Base-by-base conservation (phyloP, 148 eudicot genomes). In the Dysphania ambrosioides region DNA sequence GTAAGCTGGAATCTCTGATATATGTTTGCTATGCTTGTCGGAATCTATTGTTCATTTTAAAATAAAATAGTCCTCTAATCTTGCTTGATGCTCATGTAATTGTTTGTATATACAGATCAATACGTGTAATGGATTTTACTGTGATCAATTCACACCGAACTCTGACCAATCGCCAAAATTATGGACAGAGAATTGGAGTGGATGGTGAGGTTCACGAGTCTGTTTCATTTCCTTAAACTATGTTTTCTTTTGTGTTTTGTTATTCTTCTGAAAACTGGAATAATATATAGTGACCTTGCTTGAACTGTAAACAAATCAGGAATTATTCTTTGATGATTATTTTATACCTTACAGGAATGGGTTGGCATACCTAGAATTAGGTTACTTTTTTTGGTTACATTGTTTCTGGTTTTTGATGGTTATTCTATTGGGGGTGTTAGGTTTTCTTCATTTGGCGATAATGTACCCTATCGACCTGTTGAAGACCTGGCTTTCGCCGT, bases 101-200 rank as follows among this genome's bases (percentile, higher is more conserved):
- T 30, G 18, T 70, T 6, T 1, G 47, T 69, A 24, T 71, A 70
- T 73, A 57, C 88, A 95, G 99, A 92, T 95, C 66, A 86, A 92
- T 83, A 95, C 97, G 30, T 95, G 98, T 88, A 95, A 95, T 72
- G 97, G 96, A 49, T 95, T 92, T 72, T 95, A 95, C 70, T 95
- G 99, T 77, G 99, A 92, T 75, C 91, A 88, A 76, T 95, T 85
- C 82, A 92, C 91, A 27, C 99, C 93, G 12, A 88, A 90, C 80
- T 85, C 99, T 62, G 79, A 82, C 40, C 86, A 87, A 62, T 90
- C 78, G 66, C 99, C 99, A 19, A 92, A 89, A 75, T 68, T 95
- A 82, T 95, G 99, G 99, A 95, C 99, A 36, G 99, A 95, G 82
- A 95, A 95, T 75, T 95, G 97, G 97, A 95, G 80, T 68, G 99